Percentiles rank a stretch among this genome's conserved stretches.
Evolutionary conservation across 495 filamentous ascomycete genomes (phyloP).

Genomic region (Penicillium coprophilum): DNA sequence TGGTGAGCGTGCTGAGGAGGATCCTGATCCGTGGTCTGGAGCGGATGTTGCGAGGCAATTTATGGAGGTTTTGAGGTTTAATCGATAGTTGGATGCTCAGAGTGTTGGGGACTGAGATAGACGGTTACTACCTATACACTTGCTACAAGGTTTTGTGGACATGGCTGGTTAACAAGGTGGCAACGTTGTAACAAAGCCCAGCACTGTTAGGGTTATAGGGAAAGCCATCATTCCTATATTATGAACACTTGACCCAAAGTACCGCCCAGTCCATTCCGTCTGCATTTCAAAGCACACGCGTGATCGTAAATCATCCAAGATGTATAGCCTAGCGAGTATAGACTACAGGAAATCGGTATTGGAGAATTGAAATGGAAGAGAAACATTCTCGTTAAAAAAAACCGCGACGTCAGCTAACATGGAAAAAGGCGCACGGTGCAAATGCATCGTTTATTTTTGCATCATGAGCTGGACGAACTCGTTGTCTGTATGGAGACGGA

Average conservation of each 20-base stretch:
- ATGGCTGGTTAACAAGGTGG: neutral
- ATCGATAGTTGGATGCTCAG: constrained; percentile 27
- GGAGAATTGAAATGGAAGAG: constrained; percentile 27
- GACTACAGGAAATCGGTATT: constrained; percentile 36
- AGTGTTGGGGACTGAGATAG: neutral
- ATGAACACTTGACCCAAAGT: constrained; percentile 17
- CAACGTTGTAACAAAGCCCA: neutral
- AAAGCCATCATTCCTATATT: constrained; percentile 5
- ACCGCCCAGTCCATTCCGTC: constrained; percentile 14
- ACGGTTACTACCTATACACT: neutral
- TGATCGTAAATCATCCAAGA: constrained; percentile 34
- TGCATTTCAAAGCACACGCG: constrained; percentile 33
- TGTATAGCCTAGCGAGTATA: constrained; percentile 25
- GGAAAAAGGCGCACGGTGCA: constrained; percentile 26
- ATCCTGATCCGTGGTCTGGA: constrained; percentile 41
- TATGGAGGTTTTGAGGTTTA: constrained; percentile 50
- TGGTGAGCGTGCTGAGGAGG: constrained; percentile 26
- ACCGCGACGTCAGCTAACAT: constrained; percentile 36
- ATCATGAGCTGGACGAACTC: constrained; percentile 99
- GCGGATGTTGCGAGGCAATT: constrained; percentile 49
- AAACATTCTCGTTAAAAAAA: constrained; percentile 27
- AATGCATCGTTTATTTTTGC: constrained; percentile 78
- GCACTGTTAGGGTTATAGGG: neutral
- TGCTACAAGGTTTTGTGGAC: neutral
- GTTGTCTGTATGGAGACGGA: constrained; percentile 66